phyloP scores from a whole-genome alignment of 805 yeast genomes.

The Zygoascus biomembranicola region DNA sequence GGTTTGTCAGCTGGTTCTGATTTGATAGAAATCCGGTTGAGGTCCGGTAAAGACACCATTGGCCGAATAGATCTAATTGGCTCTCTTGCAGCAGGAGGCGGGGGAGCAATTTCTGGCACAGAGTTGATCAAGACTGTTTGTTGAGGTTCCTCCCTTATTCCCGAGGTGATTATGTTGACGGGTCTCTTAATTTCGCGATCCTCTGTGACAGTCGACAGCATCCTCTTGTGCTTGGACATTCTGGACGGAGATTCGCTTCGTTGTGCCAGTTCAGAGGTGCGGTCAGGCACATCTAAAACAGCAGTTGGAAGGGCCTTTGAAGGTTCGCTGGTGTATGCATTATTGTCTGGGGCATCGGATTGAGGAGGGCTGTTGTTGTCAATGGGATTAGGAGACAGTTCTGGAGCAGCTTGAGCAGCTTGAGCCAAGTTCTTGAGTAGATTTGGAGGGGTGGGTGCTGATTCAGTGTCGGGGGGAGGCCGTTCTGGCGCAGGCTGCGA shows the following conservation, averaged over 20 bases:
- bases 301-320: not conserved
- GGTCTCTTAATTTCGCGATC: not conserved
- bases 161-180: not conserved
- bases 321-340: not conserved
- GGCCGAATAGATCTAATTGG: no score
- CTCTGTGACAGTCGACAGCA: constrained; percentile 2
- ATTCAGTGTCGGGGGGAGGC: not conserved
- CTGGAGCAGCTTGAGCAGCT: not conserved
- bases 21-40: not conserved
- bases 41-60: not conserved
- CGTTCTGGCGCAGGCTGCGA: not conserved
- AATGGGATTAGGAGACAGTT: not conserved
- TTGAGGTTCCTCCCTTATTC: not conserved
- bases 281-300: not conserved
- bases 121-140: not conserved
- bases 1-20: not conserved
- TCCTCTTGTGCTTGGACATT: constrained; percentile 2
- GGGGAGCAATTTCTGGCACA: no score
- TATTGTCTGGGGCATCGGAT: not conserved
- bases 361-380: not conserved
- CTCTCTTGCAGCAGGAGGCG: not conserved
- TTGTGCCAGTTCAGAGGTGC: not conserved
- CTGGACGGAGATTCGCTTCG: not conserved
- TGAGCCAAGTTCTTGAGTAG: not conserved
- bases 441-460: not conserved